Evolutionary conservation across 1,284 basidiomycete species (phyloP).

Genomic region (Moniliella sp.): DNA sequence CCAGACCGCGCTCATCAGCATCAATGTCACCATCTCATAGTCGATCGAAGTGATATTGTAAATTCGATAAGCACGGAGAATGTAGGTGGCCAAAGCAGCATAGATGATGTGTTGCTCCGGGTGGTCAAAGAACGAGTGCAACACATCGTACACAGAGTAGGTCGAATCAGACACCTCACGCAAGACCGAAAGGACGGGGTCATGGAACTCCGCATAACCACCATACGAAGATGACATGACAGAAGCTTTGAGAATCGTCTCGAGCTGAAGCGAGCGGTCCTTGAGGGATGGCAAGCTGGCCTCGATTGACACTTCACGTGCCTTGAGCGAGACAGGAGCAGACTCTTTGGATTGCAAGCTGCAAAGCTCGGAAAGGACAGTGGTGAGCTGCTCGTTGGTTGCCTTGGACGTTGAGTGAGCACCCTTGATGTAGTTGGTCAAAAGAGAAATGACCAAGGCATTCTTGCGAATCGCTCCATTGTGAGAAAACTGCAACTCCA

Average conservation of each 20-base stretch:
- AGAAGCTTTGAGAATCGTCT: constrained; percentile 68
- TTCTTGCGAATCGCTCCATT: constrained; percentile 83
- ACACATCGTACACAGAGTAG: constrained; percentile 88
- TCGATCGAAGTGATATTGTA: constrained; percentile 79
- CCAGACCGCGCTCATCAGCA: constrained; percentile 37
- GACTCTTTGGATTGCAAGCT: constrained; percentile 45
- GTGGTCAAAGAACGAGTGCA: constrained; percentile 75
- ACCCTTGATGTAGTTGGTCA: constrained; percentile 44
- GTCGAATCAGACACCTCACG: constrained; percentile 85
- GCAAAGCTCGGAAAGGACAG: constrained; percentile 41
- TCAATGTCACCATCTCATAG: constrained; percentile 54
- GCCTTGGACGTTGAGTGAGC: too few species aligned
- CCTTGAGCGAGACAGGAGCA: constrained; percentile 51
- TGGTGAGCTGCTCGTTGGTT: too few species aligned
- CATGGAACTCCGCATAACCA: constrained; percentile 45
- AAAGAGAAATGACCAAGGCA: constrained; percentile 59
- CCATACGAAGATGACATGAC: constrained; percentile 60
- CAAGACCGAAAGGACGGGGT: constrained; percentile 61
- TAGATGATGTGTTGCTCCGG: constrained; percentile 50
- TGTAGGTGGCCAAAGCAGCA: constrained; percentile 84
- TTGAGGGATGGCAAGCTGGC: constrained; percentile 91
- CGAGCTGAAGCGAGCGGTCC: constrained; percentile 81
- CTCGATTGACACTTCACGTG: constrained; percentile 83
- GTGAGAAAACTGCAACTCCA: constrained; percentile 71
- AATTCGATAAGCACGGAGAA: constrained; percentile 81